Percentiles rank a stretch among this genome's conserved stretches.
Conservation (phyloP, 441 rosid species). For the Erodium texanum region DNA sequence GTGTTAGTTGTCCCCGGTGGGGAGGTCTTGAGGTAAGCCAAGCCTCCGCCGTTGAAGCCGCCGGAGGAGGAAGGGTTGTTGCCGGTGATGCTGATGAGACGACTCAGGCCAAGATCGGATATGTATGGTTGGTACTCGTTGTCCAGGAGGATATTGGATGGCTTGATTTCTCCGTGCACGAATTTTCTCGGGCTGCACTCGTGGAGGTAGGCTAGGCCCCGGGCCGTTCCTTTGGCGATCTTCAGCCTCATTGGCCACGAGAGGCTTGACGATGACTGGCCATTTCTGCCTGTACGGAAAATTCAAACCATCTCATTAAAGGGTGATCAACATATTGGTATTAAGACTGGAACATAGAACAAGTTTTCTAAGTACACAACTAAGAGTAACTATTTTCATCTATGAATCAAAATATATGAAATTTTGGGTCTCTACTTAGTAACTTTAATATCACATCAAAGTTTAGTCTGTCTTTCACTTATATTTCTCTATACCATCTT, state of each 20-base stretch:
- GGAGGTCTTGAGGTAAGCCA: not conserved
- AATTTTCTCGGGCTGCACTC: slow-evolving; percentile 91
- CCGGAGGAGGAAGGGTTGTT: slow-evolving; percentile 36
- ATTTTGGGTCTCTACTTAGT: too few relatives aligned
- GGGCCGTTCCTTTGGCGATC: slow-evolving; percentile 71
- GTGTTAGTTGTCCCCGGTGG: not conserved
- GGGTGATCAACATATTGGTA: too few relatives aligned
- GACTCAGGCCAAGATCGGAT: slow-evolving; percentile 71
- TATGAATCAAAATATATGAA: too few relatives aligned
- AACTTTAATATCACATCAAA: too few relatives aligned
- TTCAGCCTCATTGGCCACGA: slow-evolving; percentile 78
- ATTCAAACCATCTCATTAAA: not conserved
- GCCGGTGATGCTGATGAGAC: slow-evolving; percentile 65
- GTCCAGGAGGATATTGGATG: slow-evolving; percentile 82
- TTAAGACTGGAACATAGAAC: too few relatives aligned
- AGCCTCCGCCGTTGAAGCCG: not conserved
- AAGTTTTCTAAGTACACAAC: too few relatives aligned
- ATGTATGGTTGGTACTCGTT: slow-evolving; percentile 54
- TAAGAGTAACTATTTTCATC: too few relatives aligned
- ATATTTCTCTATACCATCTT: too few relatives aligned
- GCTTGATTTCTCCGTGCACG: slow-evolving; percentile 76
- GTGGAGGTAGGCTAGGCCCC: slow-evolving; percentile 87
- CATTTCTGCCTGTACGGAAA: slow-evolving; percentile 48
- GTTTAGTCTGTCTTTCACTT: too few relatives aligned
- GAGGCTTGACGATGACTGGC: slow-evolving; percentile 60